phyloP scores from a whole-genome alignment of 2,329 filamentous ascomycete genomes.

The Alternaria incomplexa region DNA sequence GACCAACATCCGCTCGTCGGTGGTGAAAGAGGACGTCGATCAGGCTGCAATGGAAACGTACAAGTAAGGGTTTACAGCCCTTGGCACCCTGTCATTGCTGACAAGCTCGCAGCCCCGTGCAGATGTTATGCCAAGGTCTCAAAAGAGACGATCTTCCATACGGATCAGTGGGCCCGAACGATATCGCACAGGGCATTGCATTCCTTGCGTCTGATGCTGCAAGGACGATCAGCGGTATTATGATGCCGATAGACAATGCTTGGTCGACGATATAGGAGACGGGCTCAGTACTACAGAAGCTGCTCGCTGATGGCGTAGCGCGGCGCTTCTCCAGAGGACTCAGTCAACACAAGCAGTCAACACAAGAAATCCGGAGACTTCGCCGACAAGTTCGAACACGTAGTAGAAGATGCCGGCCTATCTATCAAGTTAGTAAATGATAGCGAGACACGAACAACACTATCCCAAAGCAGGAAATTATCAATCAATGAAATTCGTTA shows the following conservation, averaged over 20 bases:
- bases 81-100: background rate
- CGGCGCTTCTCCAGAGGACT: background rate
- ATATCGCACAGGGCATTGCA: constrained; percentile 26
- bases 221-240: constrained; percentile 10
- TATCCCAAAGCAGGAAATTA: too few species aligned
- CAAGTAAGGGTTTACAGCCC: background rate
- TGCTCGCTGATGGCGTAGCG: background rate
- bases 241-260: constrained; percentile 17
- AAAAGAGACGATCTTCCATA: background rate
- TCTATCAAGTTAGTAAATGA: too few species aligned
- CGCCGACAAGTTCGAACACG: background rate
- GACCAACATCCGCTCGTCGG: constrained; percentile 22
- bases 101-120: background rate
- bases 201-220: constrained; percentile 28
- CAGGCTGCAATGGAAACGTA: constrained; percentile 11
- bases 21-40: constrained; percentile 13
- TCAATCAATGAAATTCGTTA: too few species aligned
- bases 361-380: background rate
- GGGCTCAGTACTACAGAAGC: background rate
- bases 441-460: too few species aligned
- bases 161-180: constrained; percentile 10
- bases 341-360: background rate
- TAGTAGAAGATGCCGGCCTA: too few species aligned
- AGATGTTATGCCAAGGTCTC: background rate
- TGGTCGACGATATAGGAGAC: constrained; percentile 19